Evolutionary conservation across 225 moss, liverwort and hornwort species (phyloP).

Genomic region (Pleurozium schreberi): DNA sequence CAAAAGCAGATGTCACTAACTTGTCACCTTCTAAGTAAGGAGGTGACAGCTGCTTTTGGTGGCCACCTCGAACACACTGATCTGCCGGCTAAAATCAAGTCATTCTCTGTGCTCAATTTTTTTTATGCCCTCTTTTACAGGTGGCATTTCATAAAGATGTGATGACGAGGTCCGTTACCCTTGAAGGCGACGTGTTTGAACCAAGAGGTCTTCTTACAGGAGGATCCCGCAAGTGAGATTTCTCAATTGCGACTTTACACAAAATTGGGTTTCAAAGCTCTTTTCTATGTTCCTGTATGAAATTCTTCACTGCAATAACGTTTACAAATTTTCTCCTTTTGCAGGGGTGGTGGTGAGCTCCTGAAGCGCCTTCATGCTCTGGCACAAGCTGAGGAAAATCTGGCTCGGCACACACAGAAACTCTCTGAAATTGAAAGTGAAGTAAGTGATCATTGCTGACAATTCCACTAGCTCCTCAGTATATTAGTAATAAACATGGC

Average conservation of each 20-base stretch:
- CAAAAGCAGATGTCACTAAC: background rate
- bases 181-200: slow-evolving; percentile 90
- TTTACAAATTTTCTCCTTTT: background rate
- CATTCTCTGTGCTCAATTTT: background rate
- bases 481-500: background rate
- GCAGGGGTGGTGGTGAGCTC: slow-evolving; percentile 93
- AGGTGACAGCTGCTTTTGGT: background rate
- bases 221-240: slow-evolving; percentile 82
- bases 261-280: background rate
- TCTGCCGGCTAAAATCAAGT: background rate
- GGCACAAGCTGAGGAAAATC: slow-evolving; percentile 60
- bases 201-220: slow-evolving; percentile 97
- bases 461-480: background rate
- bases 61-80: background rate
- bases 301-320: background rate
- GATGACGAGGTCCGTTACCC: slow-evolving; percentile 77
- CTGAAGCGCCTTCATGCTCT: slow-evolving; percentile 76
- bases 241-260: background rate
- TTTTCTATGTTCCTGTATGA: background rate
- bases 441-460: slow-evolving; percentile 19
- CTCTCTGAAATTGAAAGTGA: slow-evolving; percentile 66
- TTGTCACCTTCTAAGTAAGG: background rate
- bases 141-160: slow-evolving; percentile 88
- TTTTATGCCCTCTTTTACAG: slow-evolving; percentile 10
- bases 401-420: slow-evolving; percentile 40